phyloP scores from a whole-genome alignment of 2,329 filamentous ascomycete genomes.

The Diplodia mutila region DNA sequence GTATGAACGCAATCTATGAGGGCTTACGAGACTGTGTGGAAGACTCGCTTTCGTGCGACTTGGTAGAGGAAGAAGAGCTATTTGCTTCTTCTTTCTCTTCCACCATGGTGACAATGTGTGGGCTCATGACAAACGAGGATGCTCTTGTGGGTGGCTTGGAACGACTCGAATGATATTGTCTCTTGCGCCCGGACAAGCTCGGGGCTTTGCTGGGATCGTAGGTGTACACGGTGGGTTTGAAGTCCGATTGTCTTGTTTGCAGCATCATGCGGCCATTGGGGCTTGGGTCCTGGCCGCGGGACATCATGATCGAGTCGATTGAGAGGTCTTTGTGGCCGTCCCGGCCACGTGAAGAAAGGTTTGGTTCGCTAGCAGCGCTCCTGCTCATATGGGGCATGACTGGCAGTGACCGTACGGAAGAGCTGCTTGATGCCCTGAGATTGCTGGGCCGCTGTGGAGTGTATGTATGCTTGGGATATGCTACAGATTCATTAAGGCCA shows the following conservation, averaged over 20 bases:
- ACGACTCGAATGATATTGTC: neutral
- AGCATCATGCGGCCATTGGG: constrained; percentile 10
- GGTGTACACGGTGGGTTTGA: constrained; percentile 12
- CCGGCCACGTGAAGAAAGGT: neutral
- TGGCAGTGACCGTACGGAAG: neutral
- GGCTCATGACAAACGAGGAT: constrained; percentile 17
- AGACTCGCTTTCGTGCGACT: constrained; percentile 9
- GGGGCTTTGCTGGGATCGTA: constrained; percentile 23
- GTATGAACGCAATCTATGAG: neutral
- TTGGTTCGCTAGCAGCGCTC: constrained; percentile 12
- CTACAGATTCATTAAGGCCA: constrained; percentile 35
- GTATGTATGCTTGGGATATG: constrained; percentile 28
- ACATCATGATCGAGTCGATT: constrained; percentile 36
- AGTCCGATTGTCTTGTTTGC: constrained; percentile 7
- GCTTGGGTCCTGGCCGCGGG: constrained; percentile 7
- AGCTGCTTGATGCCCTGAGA: constrained; percentile 10
- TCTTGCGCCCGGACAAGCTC: constrained; percentile 12
- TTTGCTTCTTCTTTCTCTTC: constrained; percentile 17
- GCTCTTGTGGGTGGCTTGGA: constrained; percentile 1
- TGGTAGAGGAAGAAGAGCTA: constrained; percentile 21
- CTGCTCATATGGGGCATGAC: constrained; percentile 1
- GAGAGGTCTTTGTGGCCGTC: constrained; percentile 28
- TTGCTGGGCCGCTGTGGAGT: constrained; percentile 29
- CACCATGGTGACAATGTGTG: constrained; percentile 19
- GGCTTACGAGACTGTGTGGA: constrained; percentile 8